Conservation (phyloP, 75 land plant genomes). For the Picea glauca region DNA sequence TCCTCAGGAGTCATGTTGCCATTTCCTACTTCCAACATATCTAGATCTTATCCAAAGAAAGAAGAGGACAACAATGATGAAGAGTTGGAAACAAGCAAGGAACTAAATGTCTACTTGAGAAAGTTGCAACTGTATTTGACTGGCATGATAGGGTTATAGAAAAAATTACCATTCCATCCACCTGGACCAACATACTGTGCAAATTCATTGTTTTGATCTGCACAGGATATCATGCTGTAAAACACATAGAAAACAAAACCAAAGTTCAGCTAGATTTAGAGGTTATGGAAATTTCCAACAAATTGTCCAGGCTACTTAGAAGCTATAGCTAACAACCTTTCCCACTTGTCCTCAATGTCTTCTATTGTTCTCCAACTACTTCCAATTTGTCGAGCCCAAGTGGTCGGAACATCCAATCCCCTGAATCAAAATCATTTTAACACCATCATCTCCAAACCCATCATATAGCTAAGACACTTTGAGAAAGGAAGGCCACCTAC, state of each 20-base stretch:
- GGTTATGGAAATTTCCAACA: background rate
- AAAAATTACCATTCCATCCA: slow-evolving; percentile 68
- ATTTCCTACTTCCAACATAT: slow-evolving; percentile 97
- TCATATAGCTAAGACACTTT: too few species aligned
- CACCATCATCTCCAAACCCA: background rate
- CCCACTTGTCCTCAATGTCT: slow-evolving; percentile 65
- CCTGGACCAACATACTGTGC: slow-evolving; percentile 66
- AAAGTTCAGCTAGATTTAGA: background rate
- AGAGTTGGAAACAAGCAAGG: too few species aligned
- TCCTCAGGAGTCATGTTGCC: slow-evolving; percentile 68
- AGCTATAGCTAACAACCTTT: slow-evolving; percentile 23
- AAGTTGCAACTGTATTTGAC: too few species aligned
- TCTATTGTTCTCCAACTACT: slow-evolving; percentile 81
- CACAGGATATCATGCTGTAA: slow-evolving; percentile 40
- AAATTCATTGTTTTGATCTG: slow-evolving; percentile 55
- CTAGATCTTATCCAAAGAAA: slow-evolving; percentile 65
- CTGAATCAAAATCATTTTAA: slow-evolving; percentile 22
- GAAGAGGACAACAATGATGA: too few species aligned
- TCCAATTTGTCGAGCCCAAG: slow-evolving; percentile 57
- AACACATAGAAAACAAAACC: background rate
- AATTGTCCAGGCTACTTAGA: background rate
- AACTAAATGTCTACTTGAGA: too few species aligned
- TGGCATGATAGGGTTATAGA: too few species aligned
- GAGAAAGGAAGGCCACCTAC: slow-evolving; percentile 16
- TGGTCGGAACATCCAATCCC: slow-evolving; percentile 74